These are phyloP conservation scores for Wickerhamiella bombiphila DNA, from an alignment of 805 yeast species.

Conservation along the genomic window DNA sequence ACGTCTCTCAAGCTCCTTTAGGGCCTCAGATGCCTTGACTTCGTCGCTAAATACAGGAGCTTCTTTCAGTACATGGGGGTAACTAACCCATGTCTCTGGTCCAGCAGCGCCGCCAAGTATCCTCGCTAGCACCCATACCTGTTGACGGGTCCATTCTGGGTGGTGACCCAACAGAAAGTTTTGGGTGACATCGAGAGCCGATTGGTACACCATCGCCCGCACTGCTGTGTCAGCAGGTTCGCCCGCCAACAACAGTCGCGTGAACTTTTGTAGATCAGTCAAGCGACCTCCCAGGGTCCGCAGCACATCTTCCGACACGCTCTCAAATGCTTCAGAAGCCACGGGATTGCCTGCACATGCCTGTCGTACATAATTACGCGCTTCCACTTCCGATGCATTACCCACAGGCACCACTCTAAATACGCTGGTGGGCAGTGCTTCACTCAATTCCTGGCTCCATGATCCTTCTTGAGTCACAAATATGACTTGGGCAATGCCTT, in stretches of 20 bases:
- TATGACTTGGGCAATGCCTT: slow-evolving; percentile 80
- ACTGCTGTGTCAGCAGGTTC: slow-evolving; percentile 69
- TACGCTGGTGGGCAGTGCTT: slow-evolving; percentile 74
- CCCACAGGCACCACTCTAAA: slow-evolving; percentile 59
- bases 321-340: slow-evolving; percentile 2
- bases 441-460: slow-evolving; percentile 48
- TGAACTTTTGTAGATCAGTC: slow-evolving; percentile 82
- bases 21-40: slow-evolving; percentile 29
- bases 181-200: slow-evolving; percentile 78
- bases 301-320: slow-evolving; percentile 21
- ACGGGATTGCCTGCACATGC: too few species aligned
- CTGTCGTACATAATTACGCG: slow-evolving; percentile 54
- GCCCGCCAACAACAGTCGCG: slow-evolving; percentile 76
- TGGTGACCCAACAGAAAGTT: slow-evolving; percentile 37
- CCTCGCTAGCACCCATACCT: slow-evolving; percentile 76
- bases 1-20: slow-evolving; percentile 60
- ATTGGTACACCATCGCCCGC: slow-evolving; percentile 64
- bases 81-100: slow-evolving; percentile 12
- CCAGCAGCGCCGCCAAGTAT: slow-evolving; percentile 31
- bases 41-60: slow-evolving; percentile 29
- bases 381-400: slow-evolving; percentile 64
- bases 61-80: slow-evolving; percentile 16
- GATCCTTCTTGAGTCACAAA: slow-evolving; percentile 79
- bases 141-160: slow-evolving; percentile 51
- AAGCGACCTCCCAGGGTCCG: slow-evolving; percentile 87